These are phyloP conservation scores for Epichloe sp. DNA, from an alignment of 2,329 filamentous ascomycete species.

Conservation along the genomic window DNA sequence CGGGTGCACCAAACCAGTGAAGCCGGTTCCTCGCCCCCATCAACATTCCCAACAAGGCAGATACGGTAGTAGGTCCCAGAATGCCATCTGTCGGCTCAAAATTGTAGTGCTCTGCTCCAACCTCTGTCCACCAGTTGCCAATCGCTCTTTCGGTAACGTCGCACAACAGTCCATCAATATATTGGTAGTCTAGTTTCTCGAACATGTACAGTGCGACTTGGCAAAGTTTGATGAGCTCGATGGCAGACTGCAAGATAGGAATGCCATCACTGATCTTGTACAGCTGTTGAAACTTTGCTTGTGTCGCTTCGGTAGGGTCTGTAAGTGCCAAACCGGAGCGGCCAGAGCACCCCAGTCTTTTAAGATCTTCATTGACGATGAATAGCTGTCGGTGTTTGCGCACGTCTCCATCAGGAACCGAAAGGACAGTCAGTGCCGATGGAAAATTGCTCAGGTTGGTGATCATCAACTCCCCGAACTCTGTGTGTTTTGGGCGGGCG, in stretches of 20 bases:
- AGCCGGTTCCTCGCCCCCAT: slow-evolving; percentile 85
- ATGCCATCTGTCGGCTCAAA: slow-evolving; percentile 88
- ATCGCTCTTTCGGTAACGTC: slow-evolving; percentile 85
- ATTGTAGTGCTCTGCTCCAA: slow-evolving; percentile 84
- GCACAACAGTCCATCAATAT: slow-evolving; percentile 83
- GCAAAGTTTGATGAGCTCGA: slow-evolving; percentile 82
- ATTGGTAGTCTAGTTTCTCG: slow-evolving; percentile 73
- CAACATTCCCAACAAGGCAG: slow-evolving; percentile 73
- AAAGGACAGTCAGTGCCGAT: slow-evolving; percentile 82
- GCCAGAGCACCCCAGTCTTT: slow-evolving; percentile 82
- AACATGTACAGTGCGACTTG: slow-evolving; percentile 83
- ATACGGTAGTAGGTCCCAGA: slow-evolving; percentile 80
- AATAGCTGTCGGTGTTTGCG: slow-evolving; percentile 69
- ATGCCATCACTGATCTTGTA: slow-evolving; percentile 81
- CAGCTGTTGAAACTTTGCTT: slow-evolving; percentile 82
- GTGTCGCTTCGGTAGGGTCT: slow-evolving; percentile 64
- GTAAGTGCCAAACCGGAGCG: slow-evolving; percentile 73
- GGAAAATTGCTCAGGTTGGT: slow-evolving; percentile 90
- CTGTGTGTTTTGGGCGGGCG: slow-evolving; percentile 70
- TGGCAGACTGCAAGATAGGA: slow-evolving; percentile 61
- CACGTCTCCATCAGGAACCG: slow-evolving; percentile 76
- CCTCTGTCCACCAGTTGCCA: slow-evolving; percentile 91
- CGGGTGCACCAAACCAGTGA: slow-evolving; percentile 69
- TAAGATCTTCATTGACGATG: slow-evolving; percentile 88
- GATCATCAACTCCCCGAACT: slow-evolving; percentile 76